Percentiles rank a stretch among this genome's conserved stretches.
Evolutionary conservation across 306 rosid genomes (phyloP).

Genomic region (Urtica urens): DNA sequence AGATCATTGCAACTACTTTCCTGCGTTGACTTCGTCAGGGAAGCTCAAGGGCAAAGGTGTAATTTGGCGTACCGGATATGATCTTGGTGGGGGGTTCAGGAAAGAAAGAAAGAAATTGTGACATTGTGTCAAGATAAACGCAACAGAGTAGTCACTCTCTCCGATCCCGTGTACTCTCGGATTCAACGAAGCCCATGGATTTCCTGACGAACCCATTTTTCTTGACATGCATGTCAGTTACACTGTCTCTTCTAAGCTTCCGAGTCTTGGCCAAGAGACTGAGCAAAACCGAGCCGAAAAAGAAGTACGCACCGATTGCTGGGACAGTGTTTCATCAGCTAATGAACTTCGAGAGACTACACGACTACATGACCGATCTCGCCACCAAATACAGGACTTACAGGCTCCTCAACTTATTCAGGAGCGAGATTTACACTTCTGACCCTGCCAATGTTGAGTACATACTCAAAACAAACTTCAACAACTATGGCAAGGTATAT

Average conservation of each 20-base stretch:
- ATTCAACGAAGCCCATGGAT: slow-evolving; percentile 13
- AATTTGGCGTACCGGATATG: too few relatives aligned
- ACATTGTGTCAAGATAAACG: not conserved
- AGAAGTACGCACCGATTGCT: slow-evolving; percentile 54
- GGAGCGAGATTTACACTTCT: slow-evolving; percentile 60
- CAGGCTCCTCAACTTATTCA: slow-evolving; percentile 41
- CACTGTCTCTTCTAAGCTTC: slow-evolving; percentile 18
- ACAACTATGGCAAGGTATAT: slow-evolving; percentile 77
- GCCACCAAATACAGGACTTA: slow-evolving; percentile 61
- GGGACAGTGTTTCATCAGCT: slow-evolving; percentile 62
- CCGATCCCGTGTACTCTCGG: not conserved
- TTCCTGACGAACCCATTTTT: slow-evolving; percentile 25
- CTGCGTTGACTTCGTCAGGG: too few relatives aligned
- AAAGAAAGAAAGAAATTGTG: too few relatives aligned
- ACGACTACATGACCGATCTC: slow-evolving; percentile 72
- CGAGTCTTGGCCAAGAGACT: slow-evolving; percentile 16
- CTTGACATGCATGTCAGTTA: slow-evolving; percentile 20
- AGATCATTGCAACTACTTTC: too few relatives aligned
- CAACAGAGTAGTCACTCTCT: not conserved
- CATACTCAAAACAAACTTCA: slow-evolving; percentile 67
- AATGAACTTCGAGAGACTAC: slow-evolving; percentile 53
- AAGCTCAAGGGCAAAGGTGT: too few relatives aligned
- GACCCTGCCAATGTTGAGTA: slow-evolving; percentile 71
- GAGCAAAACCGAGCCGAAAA: slow-evolving; percentile 20
- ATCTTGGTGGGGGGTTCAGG: too few relatives aligned